These are phyloP conservation scores for Mycena epipterygia DNA, from an alignment of 768 basidiomycete genomes.

Conservation along the genomic window DNA sequence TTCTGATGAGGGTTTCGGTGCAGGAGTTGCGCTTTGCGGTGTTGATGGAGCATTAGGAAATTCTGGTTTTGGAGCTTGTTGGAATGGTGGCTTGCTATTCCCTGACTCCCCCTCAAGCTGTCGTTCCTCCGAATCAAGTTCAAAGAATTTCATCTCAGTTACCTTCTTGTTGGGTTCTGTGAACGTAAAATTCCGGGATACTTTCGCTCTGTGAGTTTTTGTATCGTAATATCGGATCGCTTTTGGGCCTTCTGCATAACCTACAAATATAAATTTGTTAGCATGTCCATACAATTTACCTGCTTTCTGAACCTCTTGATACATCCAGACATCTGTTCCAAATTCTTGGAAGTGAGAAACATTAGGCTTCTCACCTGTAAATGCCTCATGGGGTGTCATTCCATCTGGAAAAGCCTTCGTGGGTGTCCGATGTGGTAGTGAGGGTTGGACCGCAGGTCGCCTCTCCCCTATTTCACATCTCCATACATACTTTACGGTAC, in stretches of 20 bases:
- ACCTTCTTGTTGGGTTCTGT: no score
- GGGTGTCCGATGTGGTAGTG: no score
- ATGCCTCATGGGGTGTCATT: constrained; percentile 14
- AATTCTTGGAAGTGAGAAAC: constrained; percentile 15
- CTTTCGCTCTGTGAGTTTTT: background rate
- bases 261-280: constrained; percentile 13
- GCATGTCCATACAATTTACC: constrained; percentile 16
- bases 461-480: no score
- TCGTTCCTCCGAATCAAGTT: background rate
- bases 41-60: no score
- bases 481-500: no score
- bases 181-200: no score
- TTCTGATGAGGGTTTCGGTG: no score
- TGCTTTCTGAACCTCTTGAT: background rate
- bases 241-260: constrained; percentile 3
- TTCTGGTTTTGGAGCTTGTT: no score
- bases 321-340: constrained; percentile 24
- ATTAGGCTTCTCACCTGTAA: constrained; percentile 1
- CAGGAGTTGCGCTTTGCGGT: no score
- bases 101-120: constrained; percentile 1
- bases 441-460: no score
- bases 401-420: background rate
- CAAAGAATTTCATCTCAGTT: background rate
- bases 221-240: constrained; percentile 31
- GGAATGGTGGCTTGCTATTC: background rate